Base-by-base conservation (phyloP, 176 grass and related monocot species). In the Ampelocalamus luodianensis region DNA sequence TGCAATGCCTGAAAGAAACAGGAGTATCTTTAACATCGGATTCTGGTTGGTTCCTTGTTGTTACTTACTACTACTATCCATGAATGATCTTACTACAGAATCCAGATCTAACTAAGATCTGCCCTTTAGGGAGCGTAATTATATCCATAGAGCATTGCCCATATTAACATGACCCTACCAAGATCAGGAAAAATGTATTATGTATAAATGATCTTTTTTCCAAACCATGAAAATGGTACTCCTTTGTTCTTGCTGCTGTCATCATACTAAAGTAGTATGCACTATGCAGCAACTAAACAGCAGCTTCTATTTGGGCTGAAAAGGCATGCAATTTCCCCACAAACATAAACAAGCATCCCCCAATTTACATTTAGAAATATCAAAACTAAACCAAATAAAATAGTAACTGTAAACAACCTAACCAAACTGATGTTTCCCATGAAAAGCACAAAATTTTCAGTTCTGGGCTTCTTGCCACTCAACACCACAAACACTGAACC, bases 1-100 rank as follows among this genome's bases (percentile, higher is more conserved):
- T 34, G 23, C 45, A 45, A 5, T 24, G 62, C 7, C 60, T 16
- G 8, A 72, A 81, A 68, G 46, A 58, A 74, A 82, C 50, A 82
- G 27, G 61, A 34, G 72, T 29, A 84, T 67, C 72, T 11, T 46
- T 11, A 24, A 24, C 6, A 44, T 23, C 34, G 68, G 37, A 77
- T 76, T 18, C 49, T 87, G 45, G 77, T 7, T 44, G 46, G 58
- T 18, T 71, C 51, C 13, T 13, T 61, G 15, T 1, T 71, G 34
- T 37, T 55, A 54, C 36, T 20, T 42, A 34, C 45, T 51, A 8
- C 20, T 64, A 14, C 10, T 61, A 48, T 39, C 40, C 40, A 76
- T 39, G 12, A 50, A 67, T 39, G 12, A 50, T 26, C 29, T 26
- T 68, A 68, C 46, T 59, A 34, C 32, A 34, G 32, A 34, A 34